Percentiles rank a stretch among this genome's conserved stretches.
Evolutionary conservation across 345 rosid genomes (phyloP).

Genomic region (Eucalyptus dawsonii): DNA sequence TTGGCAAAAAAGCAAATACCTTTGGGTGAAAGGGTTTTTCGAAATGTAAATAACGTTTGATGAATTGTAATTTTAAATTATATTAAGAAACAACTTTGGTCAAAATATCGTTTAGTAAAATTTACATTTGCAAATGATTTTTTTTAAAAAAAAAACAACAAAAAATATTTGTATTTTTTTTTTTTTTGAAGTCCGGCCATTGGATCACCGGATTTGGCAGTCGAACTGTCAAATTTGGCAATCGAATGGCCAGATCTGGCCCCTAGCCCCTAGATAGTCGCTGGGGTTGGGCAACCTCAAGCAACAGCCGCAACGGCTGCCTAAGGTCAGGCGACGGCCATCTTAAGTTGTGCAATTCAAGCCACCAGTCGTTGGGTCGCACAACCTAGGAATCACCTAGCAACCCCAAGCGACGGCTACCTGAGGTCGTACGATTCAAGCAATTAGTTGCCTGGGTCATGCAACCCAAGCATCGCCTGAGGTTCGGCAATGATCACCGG

Average conservation of each 20-base stretch:
- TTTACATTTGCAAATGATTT: accelerated
- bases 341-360: accelerated
- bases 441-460: accelerated
- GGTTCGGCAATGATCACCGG: accelerated
- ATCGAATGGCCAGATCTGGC: accelerated
- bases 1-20: no score
- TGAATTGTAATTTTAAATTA: accelerated
- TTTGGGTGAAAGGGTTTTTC: accelerated
- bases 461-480: accelerated
- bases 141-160: no score
- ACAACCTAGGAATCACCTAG: no score
- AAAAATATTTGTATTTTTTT: no score
- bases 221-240: accelerated
- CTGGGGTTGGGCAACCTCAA: accelerated
- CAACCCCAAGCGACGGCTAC: no score
- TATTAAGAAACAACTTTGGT: accelerated
- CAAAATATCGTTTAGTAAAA: no score
- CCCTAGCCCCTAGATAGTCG: accelerated
- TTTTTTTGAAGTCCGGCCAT: no score
- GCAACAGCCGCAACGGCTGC: accelerated
- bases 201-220: accelerated
- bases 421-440: accelerated
- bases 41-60: accelerated
- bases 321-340: accelerated
- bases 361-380: no score